Evolutionary conservation across 345 rosid species (phyloP).

Genomic region (Turritis glabra): DNA sequence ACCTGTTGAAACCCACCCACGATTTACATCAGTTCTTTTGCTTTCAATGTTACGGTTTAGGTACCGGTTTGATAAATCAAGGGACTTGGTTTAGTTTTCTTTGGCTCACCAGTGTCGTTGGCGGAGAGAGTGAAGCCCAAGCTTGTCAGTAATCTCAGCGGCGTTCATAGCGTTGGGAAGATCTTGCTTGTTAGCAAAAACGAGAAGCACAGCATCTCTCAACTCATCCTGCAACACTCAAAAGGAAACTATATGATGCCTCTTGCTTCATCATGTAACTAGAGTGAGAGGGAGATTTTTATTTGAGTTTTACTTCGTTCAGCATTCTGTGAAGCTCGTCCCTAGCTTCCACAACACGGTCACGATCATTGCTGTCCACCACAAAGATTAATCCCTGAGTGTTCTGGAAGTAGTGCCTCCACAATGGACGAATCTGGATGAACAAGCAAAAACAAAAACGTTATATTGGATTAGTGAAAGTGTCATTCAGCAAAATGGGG

Average conservation of each 20-base stretch:
- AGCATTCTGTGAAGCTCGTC: constrained; percentile 77
- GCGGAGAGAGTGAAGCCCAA: constrained; percentile 71
- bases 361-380: constrained; percentile 76
- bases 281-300: neutral
- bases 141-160: constrained; percentile 73
- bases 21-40: neutral
- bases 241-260: neutral
- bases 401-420: constrained; percentile 81
- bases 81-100: neutral
- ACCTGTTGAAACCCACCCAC: constrained; percentile 54
- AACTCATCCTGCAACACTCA: constrained; percentile 56
- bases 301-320: constrained; percentile 52
- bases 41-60: neutral
- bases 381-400: constrained; percentile 79
- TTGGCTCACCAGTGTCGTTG: constrained; percentile 62
- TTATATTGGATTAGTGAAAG: neutral
- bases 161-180: constrained; percentile 80
- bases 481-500: neutral
- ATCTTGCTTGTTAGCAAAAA: constrained; percentile 75
- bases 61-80: neutral
- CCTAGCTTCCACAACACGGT: constrained; percentile 76
- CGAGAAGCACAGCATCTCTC: constrained; percentile 73
- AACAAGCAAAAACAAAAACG: neutral
- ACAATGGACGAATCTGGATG: constrained; percentile 67
- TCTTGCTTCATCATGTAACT: neutral